These are phyloP conservation scores for Suillus luteus DNA, from an alignment of 768 basidiomycete genomes.

Conservation along the genomic window DNA sequence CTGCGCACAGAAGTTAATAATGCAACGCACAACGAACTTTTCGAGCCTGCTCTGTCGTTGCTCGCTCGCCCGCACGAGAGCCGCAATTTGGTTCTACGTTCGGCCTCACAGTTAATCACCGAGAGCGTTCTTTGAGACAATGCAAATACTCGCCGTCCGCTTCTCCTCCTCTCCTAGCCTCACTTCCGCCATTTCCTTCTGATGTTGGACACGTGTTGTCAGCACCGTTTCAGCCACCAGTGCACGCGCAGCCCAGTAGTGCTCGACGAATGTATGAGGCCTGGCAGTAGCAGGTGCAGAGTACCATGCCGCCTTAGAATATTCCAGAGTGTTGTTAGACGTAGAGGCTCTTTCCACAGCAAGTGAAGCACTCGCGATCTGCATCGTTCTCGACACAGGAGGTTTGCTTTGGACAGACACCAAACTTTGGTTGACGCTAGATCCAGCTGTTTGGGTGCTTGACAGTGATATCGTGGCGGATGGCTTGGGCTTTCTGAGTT, in stretches of 20 bases:
- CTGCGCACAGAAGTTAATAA: constrained; percentile 10
- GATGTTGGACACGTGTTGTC: constrained; percentile 48
- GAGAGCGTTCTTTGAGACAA: not conserved
- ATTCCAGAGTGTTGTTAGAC: constrained; percentile 4
- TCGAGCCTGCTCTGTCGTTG: constrained; percentile 53
- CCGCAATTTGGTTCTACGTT: constrained; percentile 45
- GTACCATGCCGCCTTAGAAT: constrained; percentile 21
- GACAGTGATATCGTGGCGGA: constrained; percentile 8
- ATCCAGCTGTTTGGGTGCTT: constrained; percentile 5
- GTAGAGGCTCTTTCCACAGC: constrained; percentile 3
- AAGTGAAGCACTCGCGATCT: constrained; percentile 23
- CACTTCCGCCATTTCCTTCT: constrained; percentile 48
- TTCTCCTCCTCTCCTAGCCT: constrained; percentile 45
- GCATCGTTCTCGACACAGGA: constrained; percentile 34
- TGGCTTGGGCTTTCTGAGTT: constrained; percentile 24
- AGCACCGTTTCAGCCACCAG: constrained; percentile 65
- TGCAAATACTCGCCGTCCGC: constrained; percentile 43
- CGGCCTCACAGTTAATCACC: constrained; percentile 5
- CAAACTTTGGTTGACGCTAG: not conserved
- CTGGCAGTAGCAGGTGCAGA: constrained; percentile 22
- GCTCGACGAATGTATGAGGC: constrained; percentile 42
- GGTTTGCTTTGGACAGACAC: not conserved
- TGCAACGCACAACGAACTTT: constrained; percentile 47
- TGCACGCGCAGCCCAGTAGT: constrained; percentile 72
- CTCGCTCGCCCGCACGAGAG: constrained; percentile 44